These are phyloP conservation scores for Thalassiosira delicatula DNA, from an alignment of 352 stramenopile genomes.

Conservation along the genomic window DNA sequence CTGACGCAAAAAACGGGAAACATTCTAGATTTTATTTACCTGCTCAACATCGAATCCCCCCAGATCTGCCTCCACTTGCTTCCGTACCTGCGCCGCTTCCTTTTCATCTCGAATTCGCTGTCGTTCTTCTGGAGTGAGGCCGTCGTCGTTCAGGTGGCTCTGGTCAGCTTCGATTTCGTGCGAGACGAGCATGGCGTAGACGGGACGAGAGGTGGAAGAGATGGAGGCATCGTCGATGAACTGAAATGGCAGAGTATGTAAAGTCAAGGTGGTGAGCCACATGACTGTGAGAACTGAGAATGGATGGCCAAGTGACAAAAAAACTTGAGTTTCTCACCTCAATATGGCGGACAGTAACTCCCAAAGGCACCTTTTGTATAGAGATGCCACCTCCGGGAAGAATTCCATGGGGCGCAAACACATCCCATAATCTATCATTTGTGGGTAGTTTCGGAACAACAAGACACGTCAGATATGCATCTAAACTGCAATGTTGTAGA, in stretches of 20 bases:
- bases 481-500: too few relatives aligned
- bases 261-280: too few relatives aligned
- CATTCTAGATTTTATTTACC: too few relatives aligned
- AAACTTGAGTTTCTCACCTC: conserved; percentile 37
- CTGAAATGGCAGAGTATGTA: too few relatives aligned
- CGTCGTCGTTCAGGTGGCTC: conserved; percentile 79
- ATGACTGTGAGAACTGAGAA: too few relatives aligned
- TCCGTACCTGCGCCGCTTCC: conserved; percentile 74
- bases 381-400: too few relatives aligned
- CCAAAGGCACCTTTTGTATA: conserved; percentile 81
- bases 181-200: conserved; percentile 82
- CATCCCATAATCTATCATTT: too few relatives aligned
- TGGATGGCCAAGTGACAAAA: too few relatives aligned
- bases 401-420: too few relatives aligned
- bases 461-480: too few relatives aligned
- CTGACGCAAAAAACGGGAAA: too few relatives aligned
- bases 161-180: conserved; percentile 79
- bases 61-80: conserved; percentile 84
- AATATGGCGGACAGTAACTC: conserved; percentile 81
- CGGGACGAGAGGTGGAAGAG: conserved; percentile 67
- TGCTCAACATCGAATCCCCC: conserved; percentile 84
- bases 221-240: conserved; percentile 75
- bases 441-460: too few relatives aligned
- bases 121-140: conserved; percentile 75
- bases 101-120: conserved; percentile 77